Evolutionary conservation across 2,329 filamentous ascomycete species (phyloP).

Genomic region (Fusarium sp.): DNA sequence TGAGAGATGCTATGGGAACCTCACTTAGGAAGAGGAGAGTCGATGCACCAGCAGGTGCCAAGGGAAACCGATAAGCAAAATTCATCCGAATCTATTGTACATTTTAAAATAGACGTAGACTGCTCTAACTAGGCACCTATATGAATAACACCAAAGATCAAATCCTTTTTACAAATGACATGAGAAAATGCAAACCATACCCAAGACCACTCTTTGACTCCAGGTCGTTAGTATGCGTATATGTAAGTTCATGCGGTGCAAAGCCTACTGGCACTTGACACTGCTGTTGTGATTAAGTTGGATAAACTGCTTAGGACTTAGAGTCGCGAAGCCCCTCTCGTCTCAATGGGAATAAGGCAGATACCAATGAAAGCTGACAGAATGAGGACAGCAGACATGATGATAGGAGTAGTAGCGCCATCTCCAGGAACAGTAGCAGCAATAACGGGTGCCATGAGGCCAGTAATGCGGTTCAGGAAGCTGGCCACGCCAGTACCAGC

Average conservation of each 20-base stretch:
- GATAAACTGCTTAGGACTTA: conserved; percentile 48
- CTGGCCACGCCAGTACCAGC: conserved; percentile 81
- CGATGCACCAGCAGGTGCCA: conserved; percentile 74
- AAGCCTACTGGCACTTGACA: conserved; percentile 1
- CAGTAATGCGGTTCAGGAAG: conserved; percentile 78
- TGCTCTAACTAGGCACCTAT: conserved; percentile 22
- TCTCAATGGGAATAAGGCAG: conserved; percentile 74
- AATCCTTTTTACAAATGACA: conserved; percentile 23
- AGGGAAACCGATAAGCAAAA: conserved; percentile 59
- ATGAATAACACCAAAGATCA: conserved; percentile 24
- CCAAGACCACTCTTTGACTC: conserved; percentile 44
- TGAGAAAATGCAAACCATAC: conserved; percentile 30
- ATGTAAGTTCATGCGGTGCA: conserved; percentile 9
- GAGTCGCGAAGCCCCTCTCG: conserved; percentile 70
- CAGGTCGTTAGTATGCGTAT: conserved; percentile 42
- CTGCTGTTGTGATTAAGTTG: conserved; percentile 17
- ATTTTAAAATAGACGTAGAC: conserved; percentile 37
- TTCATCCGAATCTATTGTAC: conserved; percentile 24
- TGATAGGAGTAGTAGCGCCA: conserved; percentile 70
- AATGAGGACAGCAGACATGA: conserved; percentile 70
- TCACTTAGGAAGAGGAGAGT: conserved; percentile 74
- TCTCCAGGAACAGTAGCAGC: conserved; percentile 73
- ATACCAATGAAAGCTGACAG: conserved; percentile 72
- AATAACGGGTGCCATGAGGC: conserved; percentile 77
- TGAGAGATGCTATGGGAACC: conserved; percentile 81